A percentile compares a stretch with the other conserved stretches of the same genome.
Conservation (phyloP, 768 basidiomycete species). For the Astraeus odoratus region DNA sequence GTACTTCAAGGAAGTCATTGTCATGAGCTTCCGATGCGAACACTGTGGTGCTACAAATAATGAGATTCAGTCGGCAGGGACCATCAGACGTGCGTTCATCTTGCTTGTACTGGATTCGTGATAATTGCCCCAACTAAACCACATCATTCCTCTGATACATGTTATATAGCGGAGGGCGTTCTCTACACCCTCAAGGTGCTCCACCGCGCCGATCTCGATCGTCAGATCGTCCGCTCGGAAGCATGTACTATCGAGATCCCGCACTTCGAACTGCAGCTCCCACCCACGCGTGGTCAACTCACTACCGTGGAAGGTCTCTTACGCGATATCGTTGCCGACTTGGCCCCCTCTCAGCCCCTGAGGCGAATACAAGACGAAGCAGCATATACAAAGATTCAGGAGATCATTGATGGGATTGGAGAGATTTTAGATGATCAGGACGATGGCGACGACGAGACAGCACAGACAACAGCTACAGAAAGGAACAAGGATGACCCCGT, state of each 20-base stretch:
- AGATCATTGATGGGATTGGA: conserved; percentile 59
- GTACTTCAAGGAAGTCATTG: conserved; percentile 89
- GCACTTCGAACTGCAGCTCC: conserved; percentile 87
- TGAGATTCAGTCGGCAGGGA: conserved; percentile 87
- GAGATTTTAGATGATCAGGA: conserved; percentile 55
- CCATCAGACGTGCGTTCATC: conserved; percentile 66
- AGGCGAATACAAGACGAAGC: conserved; percentile 72
- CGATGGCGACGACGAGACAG: conserved; percentile 24
- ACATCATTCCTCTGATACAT: background rate
- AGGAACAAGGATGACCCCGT: conserved; percentile 39
- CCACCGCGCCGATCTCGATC: conserved; percentile 70
- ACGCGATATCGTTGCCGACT: conserved; percentile 73
- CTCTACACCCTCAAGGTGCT: conserved; percentile 77
- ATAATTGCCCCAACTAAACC: background rate
- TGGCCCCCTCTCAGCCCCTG: conserved; percentile 75
- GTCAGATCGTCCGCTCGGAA: conserved; percentile 88
- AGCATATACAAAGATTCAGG: conserved; percentile 67
- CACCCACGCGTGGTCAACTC: conserved; percentile 81
- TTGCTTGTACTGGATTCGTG: background rate
- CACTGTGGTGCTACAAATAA: conserved; percentile 88
- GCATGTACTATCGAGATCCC: conserved; percentile 78
- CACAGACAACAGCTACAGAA: conserved; percentile 22
- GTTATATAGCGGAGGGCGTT: conserved; percentile 64
- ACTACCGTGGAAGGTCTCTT: conserved; percentile 96
- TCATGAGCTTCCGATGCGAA: conserved; percentile 96